Evolutionary conservation across 805 yeast genomes (phyloP), one percentile per base, ranked within the genome.

Genomic region (Lachancea lanzarotensis): DNA sequence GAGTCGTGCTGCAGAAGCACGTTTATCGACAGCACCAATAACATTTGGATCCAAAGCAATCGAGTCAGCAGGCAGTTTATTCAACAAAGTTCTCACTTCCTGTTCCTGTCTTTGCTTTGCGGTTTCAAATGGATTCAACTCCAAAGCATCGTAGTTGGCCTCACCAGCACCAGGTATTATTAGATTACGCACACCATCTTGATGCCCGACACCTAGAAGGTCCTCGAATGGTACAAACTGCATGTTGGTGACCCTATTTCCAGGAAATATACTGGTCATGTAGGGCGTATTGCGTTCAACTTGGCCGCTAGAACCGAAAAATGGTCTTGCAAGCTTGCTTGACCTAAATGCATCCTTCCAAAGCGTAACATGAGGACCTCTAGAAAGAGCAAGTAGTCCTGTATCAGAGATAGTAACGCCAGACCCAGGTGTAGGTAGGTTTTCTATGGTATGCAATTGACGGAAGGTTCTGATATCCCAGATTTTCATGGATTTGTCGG

Each of bases 131-230:
- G 98, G 98, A 65, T 93, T 93, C 57, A 81, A 67, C 67, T 93
- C 98, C 63, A 89, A 66, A 2, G 98, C 89, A 70, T 93, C 98
- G 64, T 78, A 89, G 68, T 93, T 93, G 50, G 98, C 96, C 69
- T 93, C 98, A 71, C 98, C 98, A 35, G 97, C 73, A 20, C 98
- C 98, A 34, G 98, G 98, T 47, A 93, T 75, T 53, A 93, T 83
- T 48, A 93, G 54, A n/a, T 93, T 81, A n/a, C 82, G 76, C 34
- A 89, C 73, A 37, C 96, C 95, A 1, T 68, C 66, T 41, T 76
- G 72, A 61, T 88, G 95, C 2, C 97, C 97, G 10, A 84, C 77
- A 20, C 96, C 95, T 19, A 93, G 71, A n/a, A 91, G 71, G 84
- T 93, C 98, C 70, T 93, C 98, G 66, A 82, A 93, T 12, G 98